Conservation (phyloP, 1,284 basidiomycete genomes). For the Ustilago crameri region DNA sequence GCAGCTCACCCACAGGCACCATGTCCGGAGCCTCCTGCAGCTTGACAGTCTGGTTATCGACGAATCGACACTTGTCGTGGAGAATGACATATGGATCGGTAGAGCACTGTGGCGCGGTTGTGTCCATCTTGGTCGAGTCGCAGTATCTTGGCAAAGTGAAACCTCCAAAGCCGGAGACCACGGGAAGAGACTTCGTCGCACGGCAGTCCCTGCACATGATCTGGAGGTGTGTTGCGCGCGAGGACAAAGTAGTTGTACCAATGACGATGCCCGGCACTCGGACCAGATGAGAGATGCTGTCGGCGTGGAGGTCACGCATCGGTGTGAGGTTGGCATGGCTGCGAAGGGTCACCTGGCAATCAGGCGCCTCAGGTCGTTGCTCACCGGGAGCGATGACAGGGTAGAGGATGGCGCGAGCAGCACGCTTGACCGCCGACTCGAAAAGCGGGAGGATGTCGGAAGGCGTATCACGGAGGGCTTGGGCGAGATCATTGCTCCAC, state of each 20-base stretch:
- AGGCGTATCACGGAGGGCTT: conserved; percentile 87
- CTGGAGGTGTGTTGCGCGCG: conserved; percentile 89
- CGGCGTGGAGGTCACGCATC: conserved; percentile 84
- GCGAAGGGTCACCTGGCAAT: conserved; percentile 87
- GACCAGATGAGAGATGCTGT: conserved; percentile 94
- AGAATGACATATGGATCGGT: conserved; percentile 96
- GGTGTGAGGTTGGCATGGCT: conserved; percentile 87
- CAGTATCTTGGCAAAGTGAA: conserved; percentile 70
- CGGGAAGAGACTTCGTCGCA: conserved; percentile 75
- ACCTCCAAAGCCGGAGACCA: conserved; percentile 87
- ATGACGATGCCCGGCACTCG: conserved; percentile 98
- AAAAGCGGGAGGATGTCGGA: conserved; percentile 85
- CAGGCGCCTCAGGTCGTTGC: conserved; percentile 71
- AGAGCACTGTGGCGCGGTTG: conserved; percentile 85
- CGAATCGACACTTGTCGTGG: conserved; percentile 92
- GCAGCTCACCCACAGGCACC: conserved; percentile 98
- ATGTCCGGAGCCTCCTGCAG: conserved; percentile 99
- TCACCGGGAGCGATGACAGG: conserved; percentile 56
- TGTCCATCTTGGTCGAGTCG: conserved; percentile 62
- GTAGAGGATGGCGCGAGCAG: conserved; percentile 63
- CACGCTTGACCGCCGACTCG: conserved; percentile 63
- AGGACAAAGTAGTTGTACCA: conserved; percentile 91
- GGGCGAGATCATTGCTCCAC: conserved; percentile 92
- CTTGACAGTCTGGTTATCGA: conserved; percentile 96
- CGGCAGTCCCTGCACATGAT: conserved; percentile 93